Base-by-base conservation (phyloP, 805 yeast genomes). In the Wickerhamomyces xylosicus region DNA sequence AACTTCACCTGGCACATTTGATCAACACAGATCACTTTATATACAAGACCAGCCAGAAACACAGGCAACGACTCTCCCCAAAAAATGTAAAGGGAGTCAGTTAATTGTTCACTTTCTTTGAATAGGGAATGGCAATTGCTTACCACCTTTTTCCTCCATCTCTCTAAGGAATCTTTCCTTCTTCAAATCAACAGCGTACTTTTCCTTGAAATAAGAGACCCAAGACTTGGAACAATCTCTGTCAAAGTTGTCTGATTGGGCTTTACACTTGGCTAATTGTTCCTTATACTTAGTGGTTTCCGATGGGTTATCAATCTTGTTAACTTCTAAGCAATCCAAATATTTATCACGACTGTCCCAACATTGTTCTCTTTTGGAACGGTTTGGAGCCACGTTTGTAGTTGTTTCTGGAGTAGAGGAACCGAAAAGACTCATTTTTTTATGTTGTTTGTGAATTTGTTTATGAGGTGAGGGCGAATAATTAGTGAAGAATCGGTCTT, bases 191-290 rank as follows among this genome's bases (percentile, higher is more conserved):
- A 77, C 79, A 31, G 78, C 81, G 49, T 96, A 74, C 59, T 87
- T 89, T 59, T 86, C 90, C 56, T 87, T 90, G 67, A 90, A 89
- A 58, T 89, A 87, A 43, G 80, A 69, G 44, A 75, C 86, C 97
- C 97, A 89, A 39, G 87, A 76, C 13, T 77, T 76, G 9, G 85
- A 86, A 60, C 97, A 89, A 48, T 78, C 76, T n/a, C 67, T 57
- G 42, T 82, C 76, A 47, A 85, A 86, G 31, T 66, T 69, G n/a
- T 56, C 53, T 46, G 77, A 74, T 53, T 77, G 69, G 2, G 44
- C 40, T 0, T 75, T 70, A 60, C 97, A 89, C 36, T 70, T 61
- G 18, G 61, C 50, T 38, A 71, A 68, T 33, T 85, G 75, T 22
- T 60, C 59, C 5, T 56, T 53, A 34, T 66, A 64, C 38, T 63